Evolutionary conservation across 176 grass and related monocot genomes (phyloP), one percentile per base, ranked within the genome.

Genomic region (Ampelocalamus luodianensis): DNA sequence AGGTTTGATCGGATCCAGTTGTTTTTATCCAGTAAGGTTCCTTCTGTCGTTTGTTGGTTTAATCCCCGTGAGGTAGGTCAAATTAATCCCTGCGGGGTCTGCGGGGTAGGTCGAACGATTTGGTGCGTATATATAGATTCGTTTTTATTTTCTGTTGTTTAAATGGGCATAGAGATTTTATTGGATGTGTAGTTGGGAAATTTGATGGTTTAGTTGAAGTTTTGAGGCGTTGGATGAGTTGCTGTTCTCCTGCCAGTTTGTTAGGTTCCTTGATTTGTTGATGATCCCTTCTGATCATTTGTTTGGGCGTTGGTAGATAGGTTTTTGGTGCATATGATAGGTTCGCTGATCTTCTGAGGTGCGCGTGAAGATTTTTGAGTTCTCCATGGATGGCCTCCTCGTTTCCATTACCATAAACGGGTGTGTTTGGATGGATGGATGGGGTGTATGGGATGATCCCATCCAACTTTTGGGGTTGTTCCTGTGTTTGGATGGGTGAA

Each of bases 341-440:
- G 15, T 64, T 65, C 17, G 24, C 54, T 3, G 2, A 17, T 45
- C 10, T 16, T 29, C 22, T 37, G 50, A 44, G 10, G 18, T 61
- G 53, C n/a, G 39, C 37, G 26, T 61, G 23, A 83, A 39, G 45
- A 18, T 24, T 74, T n/a, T 83, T 40, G 24, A 61, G 32, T 73
- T 80, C 10, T 80, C 26, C 2, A 23, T 68, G 50, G 69, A 58
- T 24, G 17, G 37, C 38, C 29, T 54, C 16, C 6, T 40, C 23
- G 48, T 69, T 38, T 69, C n/a, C 6, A 39, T 72, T 79, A 46
- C 11, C 6, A 18, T 39, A 9, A 23, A n/a, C n/a, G n/a, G n/a
- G n/a, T n/a, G n/a, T n/a, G n/a, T n/a, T n/a, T n/a, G n/a, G n/a
- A n/a, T n/a, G n/a, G n/a, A n/a, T n/a, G n/a, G n/a, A n/a, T n/a